Evolutionary conservation across 805 yeast genomes (phyloP).

Genomic region (Ogataea pilisensis): DNA sequence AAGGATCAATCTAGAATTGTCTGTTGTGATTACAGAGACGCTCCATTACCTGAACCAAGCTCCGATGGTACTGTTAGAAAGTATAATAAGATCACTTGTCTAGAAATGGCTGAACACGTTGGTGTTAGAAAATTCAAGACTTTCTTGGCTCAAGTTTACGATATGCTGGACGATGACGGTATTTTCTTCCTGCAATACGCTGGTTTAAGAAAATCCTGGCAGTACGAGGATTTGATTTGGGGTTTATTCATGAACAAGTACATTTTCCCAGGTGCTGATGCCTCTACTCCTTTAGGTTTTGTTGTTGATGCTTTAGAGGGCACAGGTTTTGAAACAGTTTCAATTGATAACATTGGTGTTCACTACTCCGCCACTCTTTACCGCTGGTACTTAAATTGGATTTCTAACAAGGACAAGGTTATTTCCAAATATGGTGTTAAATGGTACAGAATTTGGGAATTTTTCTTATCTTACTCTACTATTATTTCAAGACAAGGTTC

Average conservation of each 20-base stretch:
- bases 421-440: slow-evolving; percentile 77
- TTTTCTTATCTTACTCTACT: slow-evolving; percentile 75
- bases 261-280: slow-evolving; percentile 97
- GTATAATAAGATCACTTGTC: slow-evolving; percentile 83
- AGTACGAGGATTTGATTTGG: slow-evolving; percentile 91
- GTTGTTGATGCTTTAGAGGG: slow-evolving; percentile 74
- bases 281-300: slow-evolving; percentile 87
- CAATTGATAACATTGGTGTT: slow-evolving; percentile 86
- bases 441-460: slow-evolving; percentile 95
- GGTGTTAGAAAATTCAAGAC: slow-evolving; percentile 80
- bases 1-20: slow-evolving; percentile 68
- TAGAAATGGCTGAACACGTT: slow-evolving; percentile 96
- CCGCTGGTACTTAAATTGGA: slow-evolving; percentile 96
- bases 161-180: slow-evolving; percentile 90
- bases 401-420: slow-evolving; percentile 72
- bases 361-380: slow-evolving; percentile 88
- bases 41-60: slow-evolving; percentile 59
- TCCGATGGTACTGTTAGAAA: slow-evolving; percentile 38
- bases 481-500: slow-evolving; percentile 90
- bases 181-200: slow-evolving; percentile 83
- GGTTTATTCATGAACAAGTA: slow-evolving; percentile 95
- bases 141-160: slow-evolving; percentile 76
- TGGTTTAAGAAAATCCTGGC: slow-evolving; percentile 89
- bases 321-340: slow-evolving; percentile 80
- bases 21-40: slow-evolving; percentile 86